phyloP scores from a whole-genome alignment of 2,329 filamentous ascomycete genomes.

The Cladophialophora psammophila region DNA sequence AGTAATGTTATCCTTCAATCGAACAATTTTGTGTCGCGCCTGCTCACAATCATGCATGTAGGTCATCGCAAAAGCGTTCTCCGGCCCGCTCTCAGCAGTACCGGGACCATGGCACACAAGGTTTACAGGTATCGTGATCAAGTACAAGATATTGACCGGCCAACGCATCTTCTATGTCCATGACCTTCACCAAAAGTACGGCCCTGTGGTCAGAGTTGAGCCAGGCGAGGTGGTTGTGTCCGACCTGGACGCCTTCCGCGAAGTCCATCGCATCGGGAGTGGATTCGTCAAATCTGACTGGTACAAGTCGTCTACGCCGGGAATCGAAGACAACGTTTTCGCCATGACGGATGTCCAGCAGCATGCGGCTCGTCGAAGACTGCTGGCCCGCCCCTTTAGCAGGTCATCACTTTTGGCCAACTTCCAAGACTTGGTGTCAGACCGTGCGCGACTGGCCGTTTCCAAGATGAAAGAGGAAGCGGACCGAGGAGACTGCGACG shows the following conservation, averaged over 20 bases:
- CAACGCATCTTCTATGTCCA: slow-evolving; percentile 30
- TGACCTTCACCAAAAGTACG: slow-evolving; percentile 31
- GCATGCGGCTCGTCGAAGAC: slow-evolving; percentile 52
- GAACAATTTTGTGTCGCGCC: not conserved
- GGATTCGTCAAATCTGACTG: slow-evolving; percentile 47
- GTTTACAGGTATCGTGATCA: slow-evolving; percentile 27
- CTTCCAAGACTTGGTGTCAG: slow-evolving; percentile 47
- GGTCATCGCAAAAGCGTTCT: not conserved
- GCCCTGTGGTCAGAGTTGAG: slow-evolving; percentile 45
- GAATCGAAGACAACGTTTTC: slow-evolving; percentile 49
- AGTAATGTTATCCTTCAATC: not conserved
- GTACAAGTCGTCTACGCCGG: slow-evolving; percentile 42
- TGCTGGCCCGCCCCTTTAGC: slow-evolving; percentile 53
- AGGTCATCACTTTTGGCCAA: slow-evolving; percentile 46
- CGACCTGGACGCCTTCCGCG: slow-evolving; percentile 46
- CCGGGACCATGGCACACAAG: slow-evolving; percentile 34
- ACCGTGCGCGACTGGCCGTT: slow-evolving; percentile 51
- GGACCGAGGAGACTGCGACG: slow-evolving; percentile 57
- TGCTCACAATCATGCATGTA: slow-evolving; percentile 1
- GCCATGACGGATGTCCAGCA: slow-evolving; percentile 50
- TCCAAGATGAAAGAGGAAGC: slow-evolving; percentile 57
- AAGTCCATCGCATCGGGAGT: slow-evolving; percentile 47
- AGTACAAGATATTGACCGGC: slow-evolving; percentile 25
- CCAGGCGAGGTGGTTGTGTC: slow-evolving; percentile 48
- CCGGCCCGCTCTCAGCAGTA: slow-evolving; percentile 5